Percentiles rank a stretch among this genome's conserved stretches.
Conservation (phyloP, 495 filamentous ascomycete species). For the Parachaetomium inaequale region DNA sequence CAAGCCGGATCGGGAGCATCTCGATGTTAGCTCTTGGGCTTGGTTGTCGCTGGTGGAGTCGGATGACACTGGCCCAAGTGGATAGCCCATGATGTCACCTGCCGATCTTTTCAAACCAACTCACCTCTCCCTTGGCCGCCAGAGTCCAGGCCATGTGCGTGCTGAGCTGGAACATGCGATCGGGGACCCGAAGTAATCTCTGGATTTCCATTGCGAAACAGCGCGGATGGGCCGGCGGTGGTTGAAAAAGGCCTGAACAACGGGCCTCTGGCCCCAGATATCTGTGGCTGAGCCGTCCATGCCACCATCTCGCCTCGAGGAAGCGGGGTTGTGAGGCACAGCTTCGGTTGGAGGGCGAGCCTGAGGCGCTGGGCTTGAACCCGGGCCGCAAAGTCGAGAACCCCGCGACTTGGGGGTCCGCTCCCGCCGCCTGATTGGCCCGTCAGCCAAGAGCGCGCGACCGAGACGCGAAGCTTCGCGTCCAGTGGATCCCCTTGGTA, state of each 20-base stretch:
- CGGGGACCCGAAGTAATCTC: background rate
- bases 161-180: background rate
- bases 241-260: background rate
- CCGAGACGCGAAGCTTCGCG: slow-evolving; percentile 20
- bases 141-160: background rate
- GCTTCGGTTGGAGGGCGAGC: background rate
- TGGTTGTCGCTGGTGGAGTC: slow-evolving; percentile 25
- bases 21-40: background rate
- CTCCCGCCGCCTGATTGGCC: slow-evolving; percentile 11
- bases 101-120: slow-evolving; percentile 13
- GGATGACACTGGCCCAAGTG: slow-evolving; percentile 16
- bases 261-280: background rate
- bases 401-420: slow-evolving; percentile 9
- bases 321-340: slow-evolving; percentile 19
- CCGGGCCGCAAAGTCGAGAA: background rate
- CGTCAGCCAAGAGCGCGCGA: background rate
- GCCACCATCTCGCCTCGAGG: background rate
- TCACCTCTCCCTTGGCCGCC: background rate
- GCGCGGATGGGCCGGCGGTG: background rate
- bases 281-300: slow-evolving; percentile 2
- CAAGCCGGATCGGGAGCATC: background rate
- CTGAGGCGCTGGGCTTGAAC: background rate
- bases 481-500: slow-evolving; percentile 16
- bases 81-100: slow-evolving; percentile 31
- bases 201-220: background rate